A percentile compares a stretch with the other conserved stretches of the same genome.
These are phyloP conservation scores for Lentinula lateritia DNA, from an alignment of 768 basidiomycete genomes.

Conservation along the genomic window DNA sequence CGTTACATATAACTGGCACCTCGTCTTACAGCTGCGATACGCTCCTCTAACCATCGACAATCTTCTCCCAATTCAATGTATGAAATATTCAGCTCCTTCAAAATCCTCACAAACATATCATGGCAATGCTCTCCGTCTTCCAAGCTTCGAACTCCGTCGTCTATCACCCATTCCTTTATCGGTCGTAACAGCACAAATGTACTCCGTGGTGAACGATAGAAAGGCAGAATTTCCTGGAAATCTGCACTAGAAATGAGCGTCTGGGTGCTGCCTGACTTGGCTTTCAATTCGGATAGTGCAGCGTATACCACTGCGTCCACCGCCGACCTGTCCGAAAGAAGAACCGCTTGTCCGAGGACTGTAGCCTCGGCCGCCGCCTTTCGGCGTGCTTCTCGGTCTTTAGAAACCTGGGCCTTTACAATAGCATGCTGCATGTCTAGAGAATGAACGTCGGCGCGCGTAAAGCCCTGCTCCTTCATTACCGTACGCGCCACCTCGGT, in stretches of 20 bases:
- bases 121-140: slow-evolving; percentile 40
- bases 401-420: slow-evolving; percentile 47
- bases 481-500: slow-evolving; percentile 58
- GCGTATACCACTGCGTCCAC: slow-evolving; percentile 61
- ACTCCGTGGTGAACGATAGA: slow-evolving; percentile 33
- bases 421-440: slow-evolving; percentile 63
- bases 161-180: slow-evolving; percentile 53
- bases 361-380: slow-evolving; percentile 3
- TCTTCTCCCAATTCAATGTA: slow-evolving; percentile 42
- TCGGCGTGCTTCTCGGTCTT: slow-evolving; percentile 28
- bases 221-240: slow-evolving; percentile 36
- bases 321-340: slow-evolving; percentile 61
- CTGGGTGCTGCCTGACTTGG: slow-evolving; percentile 20
- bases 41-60: slow-evolving; percentile 33
- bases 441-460: slow-evolving; percentile 40
- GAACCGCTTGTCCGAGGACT: slow-evolving; percentile 13
- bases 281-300: slow-evolving; percentile 27
- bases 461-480: slow-evolving; percentile 49
- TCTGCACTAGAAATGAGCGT: slow-evolving; percentile 27
- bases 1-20: neutral
- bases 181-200: slow-evolving; percentile 51
- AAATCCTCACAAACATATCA: slow-evolving; percentile 29
- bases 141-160: slow-evolving; percentile 57
- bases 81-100: slow-evolving; percentile 36
- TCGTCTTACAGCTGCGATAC: slow-evolving; percentile 18